Conservation (phyloP, 192 early-diverging fungal species). For the Backusella macrospora region DNA sequence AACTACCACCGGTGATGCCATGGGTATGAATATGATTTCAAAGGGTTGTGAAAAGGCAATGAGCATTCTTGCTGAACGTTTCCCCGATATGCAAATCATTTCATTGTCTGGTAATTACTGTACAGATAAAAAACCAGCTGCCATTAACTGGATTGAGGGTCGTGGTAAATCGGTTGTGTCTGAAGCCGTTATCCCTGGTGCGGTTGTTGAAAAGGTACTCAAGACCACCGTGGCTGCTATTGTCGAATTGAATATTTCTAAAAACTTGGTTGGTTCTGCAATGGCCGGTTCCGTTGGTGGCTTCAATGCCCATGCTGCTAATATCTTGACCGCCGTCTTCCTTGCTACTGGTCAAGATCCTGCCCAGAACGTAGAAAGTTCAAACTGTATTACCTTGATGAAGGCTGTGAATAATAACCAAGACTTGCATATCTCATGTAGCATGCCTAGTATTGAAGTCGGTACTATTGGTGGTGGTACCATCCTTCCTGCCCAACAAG, state of each 20-base stretch:
- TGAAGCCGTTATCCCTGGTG: constrained; percentile 82
- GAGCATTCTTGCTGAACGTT: constrained; percentile 57
- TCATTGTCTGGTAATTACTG: constrained; percentile 93
- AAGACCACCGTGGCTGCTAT: constrained; percentile 84
- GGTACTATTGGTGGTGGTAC: constrained; percentile 95
- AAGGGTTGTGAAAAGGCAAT: constrained; percentile 91
- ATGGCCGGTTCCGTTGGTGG: constrained; percentile 93
- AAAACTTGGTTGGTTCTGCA: constrained; percentile 92
- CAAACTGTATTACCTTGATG: constrained; percentile 94
- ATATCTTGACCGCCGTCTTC: constrained; percentile 88
- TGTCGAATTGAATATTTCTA: constrained; percentile 79
- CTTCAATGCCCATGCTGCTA: constrained; percentile 95
- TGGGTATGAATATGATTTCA: constrained; percentile 99
- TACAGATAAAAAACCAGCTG: constrained; percentile 95
- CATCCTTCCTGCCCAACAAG: constrained; percentile 75
- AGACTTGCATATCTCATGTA: constrained; percentile 87
- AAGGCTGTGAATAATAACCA: constrained; percentile 75
- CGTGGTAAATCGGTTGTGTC: constrained; percentile 92
- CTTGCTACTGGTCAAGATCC: constrained; percentile 96
- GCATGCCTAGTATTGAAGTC: constrained; percentile 95
- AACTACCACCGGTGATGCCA: constrained; percentile 92
- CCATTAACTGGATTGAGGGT: constrained; percentile 98
- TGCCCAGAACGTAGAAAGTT: constrained; percentile 93
- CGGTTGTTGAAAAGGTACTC: constrained; percentile 76
- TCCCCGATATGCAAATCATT: constrained; percentile 77